Evolutionary conservation across 1,284 basidiomycete species (phyloP).

Genomic region (Melampsora americana): DNA sequence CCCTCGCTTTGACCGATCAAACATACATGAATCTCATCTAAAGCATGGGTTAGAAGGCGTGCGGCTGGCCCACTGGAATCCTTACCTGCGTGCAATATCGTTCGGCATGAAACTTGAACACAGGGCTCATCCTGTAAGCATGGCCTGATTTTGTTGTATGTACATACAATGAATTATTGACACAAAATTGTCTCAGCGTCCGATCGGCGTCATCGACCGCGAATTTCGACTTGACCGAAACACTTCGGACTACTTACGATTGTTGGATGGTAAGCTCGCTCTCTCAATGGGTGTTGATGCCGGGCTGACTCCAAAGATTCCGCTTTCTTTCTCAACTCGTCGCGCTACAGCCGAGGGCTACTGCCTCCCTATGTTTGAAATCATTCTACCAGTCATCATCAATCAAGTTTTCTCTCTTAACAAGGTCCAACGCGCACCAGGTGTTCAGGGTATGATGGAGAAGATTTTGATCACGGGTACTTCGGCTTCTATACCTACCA

Average conservation of each 20-base stretch:
- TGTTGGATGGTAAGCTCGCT: not conserved
- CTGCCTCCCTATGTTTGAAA: conserved; percentile 22
- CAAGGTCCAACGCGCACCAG: conserved; percentile 22
- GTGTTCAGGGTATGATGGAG: conserved; percentile 25
- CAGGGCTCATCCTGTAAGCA: too few relatives aligned
- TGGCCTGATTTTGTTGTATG: too few relatives aligned
- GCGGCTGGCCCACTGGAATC: conserved; percentile 35
- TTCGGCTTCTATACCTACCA: conserved; percentile 25
- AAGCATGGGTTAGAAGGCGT: conserved; percentile 28
- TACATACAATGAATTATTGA: too few relatives aligned
- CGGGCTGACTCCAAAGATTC: not conserved
- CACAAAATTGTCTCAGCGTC: not conserved
- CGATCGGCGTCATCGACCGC: not conserved
- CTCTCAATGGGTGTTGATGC: not conserved
- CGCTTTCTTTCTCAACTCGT: not conserved
- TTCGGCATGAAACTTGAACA: too few relatives aligned
- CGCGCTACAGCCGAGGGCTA: conserved; percentile 17
- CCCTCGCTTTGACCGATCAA: not conserved
- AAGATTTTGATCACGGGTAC: conserved; percentile 28
- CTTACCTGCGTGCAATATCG: not conserved
- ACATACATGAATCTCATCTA: not conserved
- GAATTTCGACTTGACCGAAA: conserved; percentile 9
- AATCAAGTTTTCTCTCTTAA: conserved; percentile 17
- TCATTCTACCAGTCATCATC: conserved; percentile 31
- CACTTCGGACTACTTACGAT: not conserved